Percentiles rank a stretch among this genome's conserved stretches.
phyloP scores from a whole-genome alignment of 2,329 filamentous ascomycete genomes.

The Pseudogymnoascus sp. region DNA sequence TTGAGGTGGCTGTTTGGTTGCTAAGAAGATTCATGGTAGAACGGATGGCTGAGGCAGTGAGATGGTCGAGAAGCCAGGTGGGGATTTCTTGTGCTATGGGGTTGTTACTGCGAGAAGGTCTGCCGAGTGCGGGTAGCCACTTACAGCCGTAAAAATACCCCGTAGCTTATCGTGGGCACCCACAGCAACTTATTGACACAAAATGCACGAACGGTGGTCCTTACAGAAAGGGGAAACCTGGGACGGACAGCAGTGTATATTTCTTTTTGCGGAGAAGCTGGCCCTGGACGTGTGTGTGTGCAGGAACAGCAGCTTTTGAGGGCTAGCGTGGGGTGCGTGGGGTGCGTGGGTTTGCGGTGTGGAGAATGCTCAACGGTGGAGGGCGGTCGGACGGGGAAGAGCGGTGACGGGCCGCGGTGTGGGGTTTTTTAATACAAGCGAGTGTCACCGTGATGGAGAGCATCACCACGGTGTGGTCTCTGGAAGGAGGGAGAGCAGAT shows the following conservation, averaged over 20 bases:
- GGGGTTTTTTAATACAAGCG: conserved; percentile 2
- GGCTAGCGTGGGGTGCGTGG: too few species aligned
- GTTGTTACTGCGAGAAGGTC: neutral
- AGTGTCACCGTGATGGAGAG: neutral
- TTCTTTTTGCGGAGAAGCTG: neutral
- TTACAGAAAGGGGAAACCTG: neutral
- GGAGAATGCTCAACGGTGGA: conserved; percentile 3
- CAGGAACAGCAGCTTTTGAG: neutral
- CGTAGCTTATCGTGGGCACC: neutral
- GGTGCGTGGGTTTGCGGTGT: neutral
- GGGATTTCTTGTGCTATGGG: neutral
- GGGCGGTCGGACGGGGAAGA: conserved; percentile 7
- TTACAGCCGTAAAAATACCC: neutral
- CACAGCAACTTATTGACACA: neutral
- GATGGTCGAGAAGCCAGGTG: neutral
- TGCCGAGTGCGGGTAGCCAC: neutral
- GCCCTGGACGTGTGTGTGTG: neutral
- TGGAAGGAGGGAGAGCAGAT: neutral
- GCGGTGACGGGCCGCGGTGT: conserved; percentile 8
- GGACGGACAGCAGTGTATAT: too few species aligned
- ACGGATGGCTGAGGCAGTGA: too few species aligned
- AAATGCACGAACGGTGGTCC: neutral
- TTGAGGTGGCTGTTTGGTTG: neutral
- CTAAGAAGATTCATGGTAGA: too few species aligned
- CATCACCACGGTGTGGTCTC: neutral